Base-by-base conservation (phyloP, 257 asterid genomes). In the Forsythia suspensa region DNA sequence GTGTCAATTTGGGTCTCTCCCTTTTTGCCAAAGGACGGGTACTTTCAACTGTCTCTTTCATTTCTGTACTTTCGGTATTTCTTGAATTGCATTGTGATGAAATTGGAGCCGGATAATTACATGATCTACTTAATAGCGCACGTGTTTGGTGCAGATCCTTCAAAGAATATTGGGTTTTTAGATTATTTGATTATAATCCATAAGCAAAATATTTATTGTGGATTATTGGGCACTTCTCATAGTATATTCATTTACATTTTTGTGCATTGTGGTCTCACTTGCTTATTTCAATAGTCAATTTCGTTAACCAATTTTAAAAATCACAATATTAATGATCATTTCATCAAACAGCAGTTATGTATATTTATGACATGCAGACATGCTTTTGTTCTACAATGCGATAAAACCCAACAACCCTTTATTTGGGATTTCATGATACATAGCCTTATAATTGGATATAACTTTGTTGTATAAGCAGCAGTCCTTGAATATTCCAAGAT, bases 21-120 rank as follows among this genome's bases (percentile, higher is more conserved):
- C 92, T 91, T 66, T 94, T 94, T 76, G 83, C 97, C 80, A 93
- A 83, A 87, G 99, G 98, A 88, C 96, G 97, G 97, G 99, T 95
- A 93, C 42, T 75, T 55, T 16, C 20, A 20, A 40, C 8, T 78
- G 7, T 41, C 15, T 72, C 11, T 70, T 20, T 6, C 3, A 16
- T 5, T 13, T 37, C 40, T 43, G 71, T 38, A 9, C 73, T 42
- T 13, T 71, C 34, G 10, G 24, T 51, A 12, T 24, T 52, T 75
- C 18, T 42, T 76, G 38, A 11, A 75, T 8, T 71, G 5, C 34
- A 21, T 24, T 21, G 38, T 24, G 18, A 15, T 57, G 29, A 57
- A 57, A 57, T 57, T 6, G 66, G n/a, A 57, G 2, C 66, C 1
- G 66, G 11, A 7, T 24, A 57, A 57, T 16, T 20, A n/a, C 66